Evolutionary conservation across 148 eudicot species (phyloP).

Genomic region (Vaccinium macrocarpon): DNA sequence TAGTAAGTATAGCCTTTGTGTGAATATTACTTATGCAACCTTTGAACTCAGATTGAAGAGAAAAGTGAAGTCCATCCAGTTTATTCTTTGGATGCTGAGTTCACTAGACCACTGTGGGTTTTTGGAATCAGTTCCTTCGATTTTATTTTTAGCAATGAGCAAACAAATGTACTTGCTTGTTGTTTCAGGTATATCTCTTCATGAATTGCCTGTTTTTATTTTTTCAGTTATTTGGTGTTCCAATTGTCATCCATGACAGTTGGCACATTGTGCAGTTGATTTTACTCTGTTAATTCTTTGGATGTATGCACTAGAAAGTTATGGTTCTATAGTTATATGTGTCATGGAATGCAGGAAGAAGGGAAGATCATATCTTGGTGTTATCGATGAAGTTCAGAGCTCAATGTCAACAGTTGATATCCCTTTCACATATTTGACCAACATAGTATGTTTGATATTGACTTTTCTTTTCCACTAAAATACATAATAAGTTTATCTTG

Average conservation of each 20-base stretch:
- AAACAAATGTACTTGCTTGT: slow-evolving; percentile 63
- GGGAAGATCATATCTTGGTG: slow-evolving; percentile 78
- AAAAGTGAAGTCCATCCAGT: slow-evolving; percentile 56
- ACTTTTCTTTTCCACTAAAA: not conserved
- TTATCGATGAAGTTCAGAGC: slow-evolving; percentile 58
- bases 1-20: not conserved
- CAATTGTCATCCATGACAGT: not conserved
- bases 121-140: slow-evolving; percentile 80
- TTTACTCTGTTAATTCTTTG: slow-evolving; percentile 13
- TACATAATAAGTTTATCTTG: not conserved
- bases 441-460: slow-evolving; percentile 42
- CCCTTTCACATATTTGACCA: slow-evolving; percentile 79
- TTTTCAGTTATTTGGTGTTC: not conserved
- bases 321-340: not conserved
- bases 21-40: not conserved
- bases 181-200: slow-evolving; percentile 54
- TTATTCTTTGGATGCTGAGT: slow-evolving; percentile 77
- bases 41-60: slow-evolving; percentile 57
- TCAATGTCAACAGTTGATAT: slow-evolving; percentile 50
- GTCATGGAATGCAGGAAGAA: slow-evolving; percentile 52
- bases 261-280: not conserved
- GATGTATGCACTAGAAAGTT: not conserved
- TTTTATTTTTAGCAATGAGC: slow-evolving; percentile 38
- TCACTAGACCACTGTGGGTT: slow-evolving; percentile 79
- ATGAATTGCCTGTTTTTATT: not conserved